Evolutionary conservation across 1,284 basidiomycete species (phyloP).

Genomic region (Boletellus deceptivus): DNA sequence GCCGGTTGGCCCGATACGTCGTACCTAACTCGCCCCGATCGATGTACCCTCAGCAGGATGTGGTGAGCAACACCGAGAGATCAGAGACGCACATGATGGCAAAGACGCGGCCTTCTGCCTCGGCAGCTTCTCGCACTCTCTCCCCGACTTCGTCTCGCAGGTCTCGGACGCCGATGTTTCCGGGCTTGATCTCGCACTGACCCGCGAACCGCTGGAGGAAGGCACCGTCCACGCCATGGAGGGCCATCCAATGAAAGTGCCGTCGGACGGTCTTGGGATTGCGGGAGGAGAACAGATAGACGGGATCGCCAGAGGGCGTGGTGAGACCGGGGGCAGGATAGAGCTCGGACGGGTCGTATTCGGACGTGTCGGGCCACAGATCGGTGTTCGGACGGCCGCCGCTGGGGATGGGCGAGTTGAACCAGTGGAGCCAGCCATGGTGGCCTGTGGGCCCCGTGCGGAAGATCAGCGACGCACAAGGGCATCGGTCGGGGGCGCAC

Average conservation of each 20-base stretch:
- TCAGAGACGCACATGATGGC: conserved; percentile 65
- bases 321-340: conserved; percentile 66
- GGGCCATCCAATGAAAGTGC: conserved; percentile 82
- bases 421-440: conserved; percentile 84
- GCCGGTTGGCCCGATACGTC: conserved; percentile 67
- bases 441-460: conserved; percentile 42
- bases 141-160: conserved; percentile 72
- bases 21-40: conserved; percentile 51
- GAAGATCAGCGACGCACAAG: too few species aligned
- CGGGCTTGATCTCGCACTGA: conserved; percentile 56
- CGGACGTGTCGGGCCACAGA: conserved; percentile 72
- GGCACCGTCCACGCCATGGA: conserved; percentile 71
- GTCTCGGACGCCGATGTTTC: conserved; percentile 51
- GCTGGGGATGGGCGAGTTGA: conserved; percentile 57
- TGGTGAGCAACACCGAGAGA: not conserved
- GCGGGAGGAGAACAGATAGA: conserved; percentile 71
- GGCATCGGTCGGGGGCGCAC: conserved; percentile 29
- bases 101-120: conserved; percentile 71
- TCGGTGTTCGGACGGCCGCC: conserved; percentile 70
- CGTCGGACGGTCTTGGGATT: conserved; percentile 66
- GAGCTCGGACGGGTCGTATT: conserved; percentile 66
- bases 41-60: not conserved
- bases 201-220: conserved; percentile 74
- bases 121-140: conserved; percentile 67
- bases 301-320: conserved; percentile 51